Evolutionary conservation across 148 eudicot genomes (phyloP), one percentile per base, ranked within the genome.

Genomic region (Diospyros kaki): DNA sequence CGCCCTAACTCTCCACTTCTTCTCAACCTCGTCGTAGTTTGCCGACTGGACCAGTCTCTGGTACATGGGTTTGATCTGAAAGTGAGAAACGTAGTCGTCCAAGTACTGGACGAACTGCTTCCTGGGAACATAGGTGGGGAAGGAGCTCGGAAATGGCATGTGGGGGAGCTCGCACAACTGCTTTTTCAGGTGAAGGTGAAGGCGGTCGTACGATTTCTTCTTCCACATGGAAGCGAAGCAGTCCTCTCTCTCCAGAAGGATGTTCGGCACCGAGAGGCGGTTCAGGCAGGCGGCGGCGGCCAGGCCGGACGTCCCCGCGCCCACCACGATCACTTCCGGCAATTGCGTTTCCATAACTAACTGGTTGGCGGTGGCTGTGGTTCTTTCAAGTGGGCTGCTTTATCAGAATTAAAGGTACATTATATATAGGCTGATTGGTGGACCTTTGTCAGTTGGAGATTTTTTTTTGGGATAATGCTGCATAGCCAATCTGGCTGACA

Each of bases 231-330:
- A 78, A 9, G 92, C 98, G 15, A 62, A 74, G 60, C 92, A 87
- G 48, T 89, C 86, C 64, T 94, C 98, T 71, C 92, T 77, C 58
- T 94, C 98, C 0, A 94, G 74, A 44, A 92, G 4, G 1, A 84
- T 77, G 75, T 85, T 88, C 2, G 95, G 91, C 55, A 94, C 84
- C 1, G 89, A 87, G 4, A 65, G 77, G 11, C 55, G 79, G 70
- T 72, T 81, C n/a, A 94, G 74, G 58, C 94, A 90, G 0, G 96
- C 96, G 0, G 93, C 88, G 0, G 86, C 78, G 1, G 97, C 89
- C 1, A 94, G 87, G 54, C 98, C 98, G 0, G 93, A 76, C 0
- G 98, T 86, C 11, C 98, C 98, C 0, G 90, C 91, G 14, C 98
- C 96, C 6, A 93, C 86, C 38, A 93, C 76, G 54, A 85, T 85